Conservation (phyloP, 1,284 basidiomycete species). For the Cutaneotrichosporon arboriforme region DNA sequence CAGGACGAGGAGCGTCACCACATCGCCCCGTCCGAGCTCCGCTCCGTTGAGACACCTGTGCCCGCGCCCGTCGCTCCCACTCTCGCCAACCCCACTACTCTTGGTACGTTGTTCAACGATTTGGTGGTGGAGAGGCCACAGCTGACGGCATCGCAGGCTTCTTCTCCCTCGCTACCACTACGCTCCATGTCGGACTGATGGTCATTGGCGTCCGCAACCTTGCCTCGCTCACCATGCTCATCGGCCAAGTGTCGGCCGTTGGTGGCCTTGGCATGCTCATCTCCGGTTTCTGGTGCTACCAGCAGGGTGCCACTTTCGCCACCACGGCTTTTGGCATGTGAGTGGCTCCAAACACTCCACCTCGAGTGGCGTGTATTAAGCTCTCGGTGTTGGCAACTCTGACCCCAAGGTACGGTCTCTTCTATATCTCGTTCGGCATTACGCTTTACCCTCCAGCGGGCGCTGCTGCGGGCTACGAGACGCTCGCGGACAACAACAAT, state of each 20-base stretch:
- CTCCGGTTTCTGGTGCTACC: slow-evolving; percentile 14
- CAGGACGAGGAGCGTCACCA: slow-evolving; percentile 4
- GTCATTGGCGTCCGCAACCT: slow-evolving; percentile 11
- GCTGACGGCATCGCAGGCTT: slow-evolving; percentile 1
- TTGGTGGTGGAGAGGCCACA: no score
- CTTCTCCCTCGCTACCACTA: slow-evolving; percentile 16
- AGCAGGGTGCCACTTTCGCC: slow-evolving; percentile 13
- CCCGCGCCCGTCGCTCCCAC: not conserved
- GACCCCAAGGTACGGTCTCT: slow-evolving; percentile 11
- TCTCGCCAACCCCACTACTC: slow-evolving; percentile 6
- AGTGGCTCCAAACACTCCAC: no score
- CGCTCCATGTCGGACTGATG: slow-evolving; percentile 13
- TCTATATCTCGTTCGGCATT: slow-evolving; percentile 16
- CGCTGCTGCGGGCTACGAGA: slow-evolving; percentile 3
- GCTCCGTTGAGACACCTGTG: not conserved
- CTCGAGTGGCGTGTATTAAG: not conserved
- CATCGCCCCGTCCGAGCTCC: not conserved
- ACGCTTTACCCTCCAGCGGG: slow-evolving; percentile 13
- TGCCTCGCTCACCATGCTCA: slow-evolving; percentile 3
- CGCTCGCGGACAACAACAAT: slow-evolving; percentile 12
- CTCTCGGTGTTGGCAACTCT: no score
- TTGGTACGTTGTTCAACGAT: slow-evolving; percentile 1
- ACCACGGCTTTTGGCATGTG: slow-evolving; percentile 15
- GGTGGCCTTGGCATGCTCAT: slow-evolving; percentile 19
- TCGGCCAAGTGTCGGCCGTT: slow-evolving; percentile 10